Evolutionary conservation across 768 basidiomycete species (phyloP), one percentile per base, ranked within the genome.

Genomic region (Trametes gibbosa): DNA sequence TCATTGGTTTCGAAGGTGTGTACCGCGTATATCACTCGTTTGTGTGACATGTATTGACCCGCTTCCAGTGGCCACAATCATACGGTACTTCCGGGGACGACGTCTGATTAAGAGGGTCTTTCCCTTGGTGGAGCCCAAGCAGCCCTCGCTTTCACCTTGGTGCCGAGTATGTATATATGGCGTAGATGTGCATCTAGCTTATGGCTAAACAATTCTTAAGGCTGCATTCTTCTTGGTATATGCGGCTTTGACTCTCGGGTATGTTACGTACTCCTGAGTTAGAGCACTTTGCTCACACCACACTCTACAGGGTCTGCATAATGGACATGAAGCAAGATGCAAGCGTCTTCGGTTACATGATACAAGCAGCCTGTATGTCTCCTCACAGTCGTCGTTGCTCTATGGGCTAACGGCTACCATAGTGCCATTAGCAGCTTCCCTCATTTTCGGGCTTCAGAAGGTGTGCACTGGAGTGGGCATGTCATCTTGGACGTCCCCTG

Each of bases 381-480:
- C 21, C 42, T 48, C 13, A 12, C 17, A 13, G 1, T 21, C 12
- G 5, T 23, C 14, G 5, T 27, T 24, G 43, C 9, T 59, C 64
- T 17, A 55, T 10, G 51, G 56, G 13, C 29, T 55, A 46, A 47
- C 29, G 23, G 9, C 19, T 46, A 39, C 35, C 24, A 12, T 55
- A 84, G 83, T 85, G 23, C 84, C 84, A 0, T 65, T 84, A 17
- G 74, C 71, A 0, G 77, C 79, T 3, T 74, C 79, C 49, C 49
- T 81, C 34, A 67, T 83, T 5, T 81, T 85, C 64, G 83, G 78
- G 29, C 70, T 75, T 7, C 81, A 82, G 61, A 75, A 73, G 75
- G 84, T 79, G 58, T 43, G 45, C 23, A 17, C 16, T 29, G 9
- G 29, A 0, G 1, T 19, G 12, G 5, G 24, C 3, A 24, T 17